Conservation (phyloP, 306 rosid species). For the Chamaecrista fasciculata region DNA sequence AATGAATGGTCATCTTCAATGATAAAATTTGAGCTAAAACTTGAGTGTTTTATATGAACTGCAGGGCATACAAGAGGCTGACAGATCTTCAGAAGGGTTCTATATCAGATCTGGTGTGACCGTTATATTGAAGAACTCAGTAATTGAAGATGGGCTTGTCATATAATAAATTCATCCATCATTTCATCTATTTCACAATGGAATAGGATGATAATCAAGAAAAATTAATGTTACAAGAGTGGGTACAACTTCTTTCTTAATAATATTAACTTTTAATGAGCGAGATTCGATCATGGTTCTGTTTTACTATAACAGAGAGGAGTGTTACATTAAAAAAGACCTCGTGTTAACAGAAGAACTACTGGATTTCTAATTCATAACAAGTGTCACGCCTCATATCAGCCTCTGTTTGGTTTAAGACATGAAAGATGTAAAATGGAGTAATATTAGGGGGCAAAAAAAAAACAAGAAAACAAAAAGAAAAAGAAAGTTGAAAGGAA, state of each 20-base stretch:
- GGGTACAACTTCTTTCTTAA: no score
- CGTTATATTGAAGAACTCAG: conserved; percentile 54
- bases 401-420: no score
- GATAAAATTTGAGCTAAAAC: background rate
- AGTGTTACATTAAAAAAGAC: background rate
- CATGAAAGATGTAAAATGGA: no score
- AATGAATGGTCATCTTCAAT: background rate
- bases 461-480: no score
- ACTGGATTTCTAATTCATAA: no score
- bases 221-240: background rate
- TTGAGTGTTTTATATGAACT: background rate
- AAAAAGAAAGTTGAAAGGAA: no score
- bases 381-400: no score
- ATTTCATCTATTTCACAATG: conserved; percentile 8
- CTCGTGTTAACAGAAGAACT: background rate
- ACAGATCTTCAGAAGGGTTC: conserved; percentile 69
- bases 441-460: no score
- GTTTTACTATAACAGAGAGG: background rate
- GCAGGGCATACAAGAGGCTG: conserved; percentile 77
- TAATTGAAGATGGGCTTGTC: conserved; percentile 50
- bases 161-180: conserved; percentile 33
- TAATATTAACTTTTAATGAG: background rate
- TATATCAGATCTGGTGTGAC: conserved; percentile 69
- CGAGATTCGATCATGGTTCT: background rate
- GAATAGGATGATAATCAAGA: conserved; percentile 17